A percentile compares a stretch with the other conserved stretches of the same genome.
These are phyloP conservation scores for Hypoxylon trugodes DNA, from an alignment of 495 filamentous ascomycete genomes.

Conservation along the genomic window DNA sequence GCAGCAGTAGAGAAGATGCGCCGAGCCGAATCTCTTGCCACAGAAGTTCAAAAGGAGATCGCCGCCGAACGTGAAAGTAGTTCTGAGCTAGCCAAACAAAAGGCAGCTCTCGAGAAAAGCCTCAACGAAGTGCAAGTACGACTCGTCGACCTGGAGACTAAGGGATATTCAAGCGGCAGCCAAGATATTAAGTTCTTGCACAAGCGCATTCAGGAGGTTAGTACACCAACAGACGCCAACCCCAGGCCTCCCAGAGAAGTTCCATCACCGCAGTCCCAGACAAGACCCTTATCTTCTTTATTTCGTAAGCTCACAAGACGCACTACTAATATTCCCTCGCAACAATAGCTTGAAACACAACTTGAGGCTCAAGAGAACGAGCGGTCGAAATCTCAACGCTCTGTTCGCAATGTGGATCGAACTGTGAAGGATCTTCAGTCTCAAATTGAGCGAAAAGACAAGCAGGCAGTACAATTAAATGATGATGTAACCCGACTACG, in stretches of 20 bases:
- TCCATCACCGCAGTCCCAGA: conserved; percentile 11
- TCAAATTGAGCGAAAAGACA: conserved; percentile 92
- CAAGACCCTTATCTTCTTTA: conserved; percentile 26
- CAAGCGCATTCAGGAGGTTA: conserved; percentile 94
- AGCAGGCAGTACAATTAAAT: conserved; percentile 76
- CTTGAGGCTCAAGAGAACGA: conserved; percentile 85
- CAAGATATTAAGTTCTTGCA: conserved; percentile 96
- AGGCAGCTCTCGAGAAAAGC: conserved; percentile 86
- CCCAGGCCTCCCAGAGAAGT: conserved; percentile 15
- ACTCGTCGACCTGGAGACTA: conserved; percentile 93
- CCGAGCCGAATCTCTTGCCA: conserved; percentile 86
- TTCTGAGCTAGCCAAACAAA: conserved; percentile 88
- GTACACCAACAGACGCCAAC: conserved; percentile 35
- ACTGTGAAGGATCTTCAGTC: conserved; percentile 92
- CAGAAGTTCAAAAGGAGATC: conserved; percentile 94
- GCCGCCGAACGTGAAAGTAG: conserved; percentile 87
- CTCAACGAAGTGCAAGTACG: conserved; percentile 91
- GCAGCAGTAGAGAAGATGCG: conserved; percentile 98
- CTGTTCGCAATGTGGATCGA: conserved; percentile 91
- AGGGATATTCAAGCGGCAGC: conserved; percentile 91
- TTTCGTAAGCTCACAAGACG: conserved; percentile 39
- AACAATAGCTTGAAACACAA: conserved; percentile 82
- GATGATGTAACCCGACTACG: conserved; percentile 85
- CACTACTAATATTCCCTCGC: conserved; percentile 35
- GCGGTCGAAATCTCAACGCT: conserved; percentile 80